These are phyloP conservation scores for Acmispon strigosus DNA, from an alignment of 306 rosid genomes.

Conservation along the genomic window DNA sequence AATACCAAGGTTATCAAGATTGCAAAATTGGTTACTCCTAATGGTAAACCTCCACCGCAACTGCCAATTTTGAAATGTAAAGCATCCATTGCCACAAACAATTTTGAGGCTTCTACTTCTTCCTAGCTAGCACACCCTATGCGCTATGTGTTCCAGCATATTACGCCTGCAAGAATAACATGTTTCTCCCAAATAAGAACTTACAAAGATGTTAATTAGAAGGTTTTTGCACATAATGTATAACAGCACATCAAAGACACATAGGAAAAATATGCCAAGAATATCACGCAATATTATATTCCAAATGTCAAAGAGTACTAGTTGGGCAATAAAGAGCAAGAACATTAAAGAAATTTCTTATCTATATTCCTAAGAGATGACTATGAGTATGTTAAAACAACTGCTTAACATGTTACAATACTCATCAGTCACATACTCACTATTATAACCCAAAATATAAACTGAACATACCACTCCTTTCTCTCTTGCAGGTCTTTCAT, in stretches of 20 bases:
- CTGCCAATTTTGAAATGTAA: background rate
- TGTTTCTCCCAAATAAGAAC: conserved; percentile 5
- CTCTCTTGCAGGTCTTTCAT: conserved; percentile 94
- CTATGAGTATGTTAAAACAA: conserved; percentile 6
- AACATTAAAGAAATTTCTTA: background rate
- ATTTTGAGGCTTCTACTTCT: background rate
- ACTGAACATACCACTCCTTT: conserved; percentile 64
- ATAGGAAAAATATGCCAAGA: background rate
- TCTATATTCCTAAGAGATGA: background rate
- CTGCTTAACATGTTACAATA: background rate
- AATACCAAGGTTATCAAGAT: background rate
- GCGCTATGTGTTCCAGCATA: conserved; percentile 41
- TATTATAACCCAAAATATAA: conserved; percentile 1
- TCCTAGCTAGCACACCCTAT: background rate
- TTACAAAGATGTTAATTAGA: conserved; percentile 1
- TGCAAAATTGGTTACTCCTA: background rate
- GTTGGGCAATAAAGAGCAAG: background rate
- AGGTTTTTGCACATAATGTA: conserved; percentile 1
- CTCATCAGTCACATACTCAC: conserved; percentile 9
- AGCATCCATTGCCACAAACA: background rate
- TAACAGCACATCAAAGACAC: conserved; percentile 6
- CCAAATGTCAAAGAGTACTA: background rate
- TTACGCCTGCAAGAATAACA: conserved; percentile 56
- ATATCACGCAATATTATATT: background rate
- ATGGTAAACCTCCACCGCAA: background rate